Base-by-base conservation (phyloP, 1,139 yeast species). In the Sugiyamaella sp. region DNA sequence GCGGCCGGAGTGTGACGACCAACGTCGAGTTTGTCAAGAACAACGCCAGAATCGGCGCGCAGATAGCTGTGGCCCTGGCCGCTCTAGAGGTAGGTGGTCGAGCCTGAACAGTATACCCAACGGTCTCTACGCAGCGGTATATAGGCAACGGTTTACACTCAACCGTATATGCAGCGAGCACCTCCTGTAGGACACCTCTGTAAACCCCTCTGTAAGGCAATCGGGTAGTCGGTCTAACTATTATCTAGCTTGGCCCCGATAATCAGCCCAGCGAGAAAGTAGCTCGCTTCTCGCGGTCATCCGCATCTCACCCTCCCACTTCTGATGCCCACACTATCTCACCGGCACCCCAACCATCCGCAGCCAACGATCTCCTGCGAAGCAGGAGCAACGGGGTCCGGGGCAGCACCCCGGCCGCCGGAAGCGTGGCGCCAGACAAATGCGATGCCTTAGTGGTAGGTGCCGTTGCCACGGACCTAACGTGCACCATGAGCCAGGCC, bases 21-120 rank as follows among this genome's bases (percentile, higher is more conserved):
- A 89, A 89, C 68, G 75, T 86, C 52, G 82, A 81, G 48, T 86
- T 90, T 66, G 96, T 90, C 3, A 74, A 82, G 64, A 85, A 89
- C 65, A 89, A 89, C 65, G 95, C 95, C 1, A 72, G 67, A 42
- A 73, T 82, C 27, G 96, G 89, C 0, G 75, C 93, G 0, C 67
- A 78, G 50, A 86, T 89, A 41, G 91, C 96, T 1, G 71, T 66
- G 22, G 80, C 79, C 33, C 71, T 87, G 50, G 65, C 78, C 4
- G 55, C 60, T 8, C 62, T 79, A 53, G 77, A 79, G 68, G 70
- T 65, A 52, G 33, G 55, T 44, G 14, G 6, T 14, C 17, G n/a
- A n/a, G n/a, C 17, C 32, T 32, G 17, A 14, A 24, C 9, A 12
- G 17, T 8, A 41, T 9, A 17, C 24, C 12, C 25, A 25, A 41